These are phyloP conservation scores for Flaveria robusta DNA, from an alignment of 129 eudicot species.

Conservation along the genomic window DNA sequence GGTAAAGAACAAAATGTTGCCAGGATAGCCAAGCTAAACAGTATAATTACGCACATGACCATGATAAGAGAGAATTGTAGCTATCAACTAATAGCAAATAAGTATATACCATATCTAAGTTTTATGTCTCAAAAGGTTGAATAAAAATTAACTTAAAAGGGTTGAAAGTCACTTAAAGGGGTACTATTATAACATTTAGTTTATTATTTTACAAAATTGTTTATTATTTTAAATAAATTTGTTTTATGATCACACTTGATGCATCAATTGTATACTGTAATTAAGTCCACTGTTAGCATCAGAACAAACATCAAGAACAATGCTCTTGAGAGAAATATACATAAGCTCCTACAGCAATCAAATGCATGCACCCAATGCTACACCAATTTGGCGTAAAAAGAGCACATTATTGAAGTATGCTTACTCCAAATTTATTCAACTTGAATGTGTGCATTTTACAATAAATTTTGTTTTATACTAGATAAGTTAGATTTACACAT, in stretches of 20 bases:
- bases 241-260: background rate
- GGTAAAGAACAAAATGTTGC: background rate
- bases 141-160: background rate
- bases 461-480: no score
- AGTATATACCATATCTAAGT: background rate
- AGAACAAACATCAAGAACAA: background rate
- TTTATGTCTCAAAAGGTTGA: background rate
- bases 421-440: background rate
- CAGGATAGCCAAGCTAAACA: conserved; percentile 2
- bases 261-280: background rate
- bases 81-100: background rate
- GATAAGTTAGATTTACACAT: no score
- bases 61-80: background rate
- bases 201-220: background rate
- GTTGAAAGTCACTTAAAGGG: background rate
- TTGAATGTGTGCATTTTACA: background rate
- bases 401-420: background rate
- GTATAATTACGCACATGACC: conserved; percentile 1
- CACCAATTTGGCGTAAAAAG: background rate
- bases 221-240: background rate
- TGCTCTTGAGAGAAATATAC: background rate
- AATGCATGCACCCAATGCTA: background rate
- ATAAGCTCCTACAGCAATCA: background rate
- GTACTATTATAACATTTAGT: background rate
- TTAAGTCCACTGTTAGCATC: background rate